Conservation (phyloP, 1,284 basidiomycete species). For the Fistulinella cinereoalba region DNA sequence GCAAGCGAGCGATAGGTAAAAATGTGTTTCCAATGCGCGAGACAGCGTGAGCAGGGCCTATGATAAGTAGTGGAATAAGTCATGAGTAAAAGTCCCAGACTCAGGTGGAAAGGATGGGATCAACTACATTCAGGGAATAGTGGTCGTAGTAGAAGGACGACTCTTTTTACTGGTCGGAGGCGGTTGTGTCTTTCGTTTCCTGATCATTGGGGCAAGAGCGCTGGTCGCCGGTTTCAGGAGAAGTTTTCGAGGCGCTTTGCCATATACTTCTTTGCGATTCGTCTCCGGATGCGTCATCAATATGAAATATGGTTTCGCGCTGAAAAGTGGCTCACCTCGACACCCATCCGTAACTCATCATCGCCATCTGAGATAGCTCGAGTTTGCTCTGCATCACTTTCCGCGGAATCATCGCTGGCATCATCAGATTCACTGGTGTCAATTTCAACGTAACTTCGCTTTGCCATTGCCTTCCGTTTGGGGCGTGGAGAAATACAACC, state of each 20-base stretch:
- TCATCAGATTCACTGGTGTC: slow-evolving; percentile 23
- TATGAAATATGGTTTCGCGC: neutral
- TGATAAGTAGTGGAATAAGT: slow-evolving; percentile 19
- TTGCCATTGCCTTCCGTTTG: slow-evolving; percentile 22
- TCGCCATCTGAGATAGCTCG: slow-evolving; percentile 43
- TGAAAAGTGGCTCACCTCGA: slow-evolving; percentile 38
- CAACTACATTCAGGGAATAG: slow-evolving; percentile 8
- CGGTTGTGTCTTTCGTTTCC: slow-evolving; percentile 21
- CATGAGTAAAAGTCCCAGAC: neutral
- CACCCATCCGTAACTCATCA: slow-evolving; percentile 55
- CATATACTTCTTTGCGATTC: slow-evolving; percentile 37
- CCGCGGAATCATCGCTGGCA: slow-evolving; percentile 21
- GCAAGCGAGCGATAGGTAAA: neutral
- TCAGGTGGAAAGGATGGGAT: neutral
- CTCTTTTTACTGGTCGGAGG: slow-evolving; percentile 16
- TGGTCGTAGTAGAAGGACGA: slow-evolving; percentile 8
- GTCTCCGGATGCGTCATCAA: slow-evolving; percentile 25
- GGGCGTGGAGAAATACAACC: slow-evolving; percentile 14
- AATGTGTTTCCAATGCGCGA: slow-evolving; percentile 9
- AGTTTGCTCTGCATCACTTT: slow-evolving; percentile 17
- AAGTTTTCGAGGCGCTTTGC: slow-evolving; percentile 14
- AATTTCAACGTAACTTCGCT: slow-evolving; percentile 34
- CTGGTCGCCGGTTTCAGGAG: slow-evolving; percentile 8
- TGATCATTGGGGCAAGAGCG: slow-evolving; percentile 9
- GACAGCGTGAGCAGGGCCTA: slow-evolving; percentile 1